Conservation (phyloP, 2,329 filamentous ascomycete species). For the Penicillium oxalicum region DNA sequence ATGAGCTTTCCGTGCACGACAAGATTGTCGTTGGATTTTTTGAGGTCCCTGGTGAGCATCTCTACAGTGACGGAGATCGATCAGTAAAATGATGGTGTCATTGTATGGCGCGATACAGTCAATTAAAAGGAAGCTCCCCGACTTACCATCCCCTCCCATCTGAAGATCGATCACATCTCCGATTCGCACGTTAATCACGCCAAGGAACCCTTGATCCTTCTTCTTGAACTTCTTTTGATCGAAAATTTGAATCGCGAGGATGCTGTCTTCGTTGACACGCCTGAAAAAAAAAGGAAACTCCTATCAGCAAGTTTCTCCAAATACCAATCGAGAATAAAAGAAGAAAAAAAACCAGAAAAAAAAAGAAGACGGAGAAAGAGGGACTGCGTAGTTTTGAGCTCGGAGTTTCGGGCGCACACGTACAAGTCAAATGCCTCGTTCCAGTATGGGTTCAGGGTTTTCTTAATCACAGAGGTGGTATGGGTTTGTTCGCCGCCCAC, state of each 20-base stretch:
- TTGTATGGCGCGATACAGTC: not conserved
- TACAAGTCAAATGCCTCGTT: conserved; percentile 99
- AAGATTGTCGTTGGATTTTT: conserved; percentile 96
- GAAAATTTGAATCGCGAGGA: conserved; percentile 95
- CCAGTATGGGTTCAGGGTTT: conserved; percentile 99
- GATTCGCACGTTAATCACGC: conserved; percentile 94
- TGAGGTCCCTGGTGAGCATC: conserved; percentile 95
- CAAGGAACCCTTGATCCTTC: conserved; percentile 98
- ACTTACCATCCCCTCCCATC: conserved; percentile 81
- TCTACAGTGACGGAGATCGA: conserved; percentile 46
- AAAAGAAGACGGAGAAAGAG: too few relatives aligned
- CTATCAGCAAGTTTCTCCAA: conserved; percentile 6
- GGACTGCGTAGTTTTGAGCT: too few relatives aligned
- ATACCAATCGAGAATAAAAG: not conserved
- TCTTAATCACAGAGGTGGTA: conserved; percentile 95
- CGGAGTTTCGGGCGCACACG: conserved; percentile 27
- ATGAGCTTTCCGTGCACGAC: conserved; percentile 98
- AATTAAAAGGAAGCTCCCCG: not conserved
- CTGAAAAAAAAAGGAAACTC: conserved; percentile 45
- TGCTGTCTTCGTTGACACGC: conserved; percentile 87
- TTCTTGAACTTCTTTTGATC: conserved; percentile 99
- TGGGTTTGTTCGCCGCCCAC: conserved; percentile 97
- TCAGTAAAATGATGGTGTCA: conserved; percentile 6
- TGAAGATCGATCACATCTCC: conserved; percentile 90
- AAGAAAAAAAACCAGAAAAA: too few relatives aligned